Base-by-base conservation (phyloP, 176 grass and related monocot genomes). In the Olyra latifolia region DNA sequence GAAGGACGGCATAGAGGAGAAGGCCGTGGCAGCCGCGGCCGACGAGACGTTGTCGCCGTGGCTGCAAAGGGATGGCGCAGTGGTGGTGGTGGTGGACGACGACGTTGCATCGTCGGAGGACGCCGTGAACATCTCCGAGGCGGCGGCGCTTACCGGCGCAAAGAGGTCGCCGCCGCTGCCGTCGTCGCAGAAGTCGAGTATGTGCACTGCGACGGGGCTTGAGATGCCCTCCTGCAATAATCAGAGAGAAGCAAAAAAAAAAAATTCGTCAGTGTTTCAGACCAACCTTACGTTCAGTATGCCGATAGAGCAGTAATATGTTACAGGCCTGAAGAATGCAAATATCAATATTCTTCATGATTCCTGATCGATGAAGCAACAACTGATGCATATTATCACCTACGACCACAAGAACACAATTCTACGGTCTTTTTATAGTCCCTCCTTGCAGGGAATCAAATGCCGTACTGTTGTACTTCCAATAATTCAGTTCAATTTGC, bases 181-280 rank as follows among this genome's bases (percentile, higher is more conserved):
- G 16, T 97, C 86, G 60, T 91, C 88, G 76, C 83, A 93, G 77
- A 97, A 93, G 44, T 93, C 91, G 1, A 93, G 38, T 72, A 97
- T 81, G 65, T 91, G 88, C 13, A 74, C 88, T 3, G 83, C 91
- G 16, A 93, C 89, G 56, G 91, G 91, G 73, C 94, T 97, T 43
- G 91, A 97, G 83, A 97, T 97, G 69, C 46, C 94, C 43, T 97
- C 94, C 94, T 97, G 88, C 72, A 80, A 75, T 58, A 57, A 75
- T 85, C 65, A 83, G 15, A 82, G 44, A 54, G 43, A 67, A 85
- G 7, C 29, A 2, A 35, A 11, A 72, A 15, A 0, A 46, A 71
- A 4, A n/a, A n/a, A n/a, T n/a, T 24, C 16, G 70, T 79, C 45
- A 83, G 27, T 1, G 3, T 56, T 70, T 20, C 56, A 76, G 28